Evolutionary conservation across 2,329 filamentous ascomycete genomes (phyloP), one percentile per base, ranked within the genome.

Genomic region (Cladosporium sp.): DNA sequence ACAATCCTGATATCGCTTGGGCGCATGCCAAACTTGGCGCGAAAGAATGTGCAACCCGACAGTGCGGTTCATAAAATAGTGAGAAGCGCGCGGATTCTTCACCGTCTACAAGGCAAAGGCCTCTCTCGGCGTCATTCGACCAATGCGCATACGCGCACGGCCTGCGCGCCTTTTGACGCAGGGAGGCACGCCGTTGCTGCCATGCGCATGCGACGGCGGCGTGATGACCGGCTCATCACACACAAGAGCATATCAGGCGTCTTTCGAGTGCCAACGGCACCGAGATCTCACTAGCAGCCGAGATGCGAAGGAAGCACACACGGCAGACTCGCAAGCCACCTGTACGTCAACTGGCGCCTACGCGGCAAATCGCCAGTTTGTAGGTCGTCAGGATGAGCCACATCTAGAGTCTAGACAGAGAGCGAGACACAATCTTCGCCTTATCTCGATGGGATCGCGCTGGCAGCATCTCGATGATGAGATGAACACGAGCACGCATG

Each of bases 51-150:
- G 22, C 22, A 13, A 13, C 22, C 22, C 9, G 22, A 9, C 22
- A 27, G 22, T 9, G 22, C 22, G 22, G 22, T 27, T 27, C 5
- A 27, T 27, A 27, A 27, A 4, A 5, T 27, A 9, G 22, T 27
- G 22, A 9, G 22, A 27, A n/a, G 7, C 11, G 32, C 32, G 42
- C 33, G 42, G 38, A 45, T 27, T 45, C 32, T 45, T 45, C 42
- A 45, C 42, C 20, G 20, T 19, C 33, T 22, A 33, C 6, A 15
- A 12, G 22, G 20, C n/a, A n/a, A n/a, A n/a, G n/a, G n/a, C n/a
- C n/a, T n/a, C n/a, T n/a, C n/a, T n/a, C n/a, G n/a, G n/a, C 36
- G 25, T 20, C 12, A 47, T 47, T 47, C 43, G 43, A 15, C n/a
- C 22, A 12, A 33, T 20, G 2, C 16, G 16, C 19, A 38, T 19